Percentiles rank a stretch among this genome's conserved stretches.
Conservation (phyloP, 805 yeast species). For the Barnettozyma siamensis region DNA sequence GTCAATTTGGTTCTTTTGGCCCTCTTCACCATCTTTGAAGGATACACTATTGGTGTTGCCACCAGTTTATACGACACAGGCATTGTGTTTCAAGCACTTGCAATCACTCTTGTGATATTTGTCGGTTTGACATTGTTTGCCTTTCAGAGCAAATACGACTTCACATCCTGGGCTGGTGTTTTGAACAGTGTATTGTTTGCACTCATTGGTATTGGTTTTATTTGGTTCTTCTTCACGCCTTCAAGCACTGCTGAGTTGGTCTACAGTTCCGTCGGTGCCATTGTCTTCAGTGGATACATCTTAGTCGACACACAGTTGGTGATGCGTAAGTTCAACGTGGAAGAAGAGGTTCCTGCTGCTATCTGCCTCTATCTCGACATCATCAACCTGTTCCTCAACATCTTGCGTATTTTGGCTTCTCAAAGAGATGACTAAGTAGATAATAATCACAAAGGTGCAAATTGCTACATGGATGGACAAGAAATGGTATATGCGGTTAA, state of each 20-base stretch:
- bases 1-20: conserved; percentile 53
- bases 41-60: conserved; percentile 63
- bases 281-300: conserved; percentile 65
- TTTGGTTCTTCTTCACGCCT: conserved; percentile 60
- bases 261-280: conserved; percentile 70
- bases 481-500: too few species aligned
- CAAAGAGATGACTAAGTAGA: conserved; percentile 18
- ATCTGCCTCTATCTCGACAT: conserved; percentile 76
- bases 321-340: conserved; percentile 68
- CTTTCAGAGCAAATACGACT: conserved; percentile 70
- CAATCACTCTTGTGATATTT: conserved; percentile 64
- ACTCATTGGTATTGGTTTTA: conserved; percentile 65
- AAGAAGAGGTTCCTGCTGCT: conserved; percentile 81
- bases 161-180: conserved; percentile 60
- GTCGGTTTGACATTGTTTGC: conserved; percentile 76
- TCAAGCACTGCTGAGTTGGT: conserved; percentile 51
- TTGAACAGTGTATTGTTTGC: conserved; percentile 55
- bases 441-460: too few species aligned
- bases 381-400: conserved; percentile 71
- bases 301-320: conserved; percentile 78
- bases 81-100: conserved; percentile 63
- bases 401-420: conserved; percentile 55
- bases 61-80: conserved; percentile 58
- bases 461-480: too few species aligned
- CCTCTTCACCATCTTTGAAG: conserved; percentile 69